Conservation (phyloP, 2,329 filamentous ascomycete species). For the Xylariaceae sp. region DNA sequence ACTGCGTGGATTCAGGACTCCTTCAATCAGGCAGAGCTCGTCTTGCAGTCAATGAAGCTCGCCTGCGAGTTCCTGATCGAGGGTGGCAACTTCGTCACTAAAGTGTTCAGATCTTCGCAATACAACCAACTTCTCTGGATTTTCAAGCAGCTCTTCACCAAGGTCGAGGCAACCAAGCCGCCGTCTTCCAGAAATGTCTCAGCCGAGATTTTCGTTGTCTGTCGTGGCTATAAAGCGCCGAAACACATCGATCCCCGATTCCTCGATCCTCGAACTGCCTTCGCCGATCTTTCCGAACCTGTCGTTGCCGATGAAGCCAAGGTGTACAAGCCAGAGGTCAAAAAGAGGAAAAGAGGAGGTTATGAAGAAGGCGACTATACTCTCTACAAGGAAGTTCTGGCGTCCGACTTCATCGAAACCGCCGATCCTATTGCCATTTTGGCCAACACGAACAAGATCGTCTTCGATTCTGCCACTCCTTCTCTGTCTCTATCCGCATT, state of each 20-base stretch:
- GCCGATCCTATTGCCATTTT: conserved; percentile 90
- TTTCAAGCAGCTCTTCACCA: conserved; percentile 91
- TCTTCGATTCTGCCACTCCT: conserved; percentile 75
- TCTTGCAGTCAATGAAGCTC: conserved; percentile 84
- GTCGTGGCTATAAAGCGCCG: conserved; percentile 89
- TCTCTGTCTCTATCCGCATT: conserved; percentile 85
- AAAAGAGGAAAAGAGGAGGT: conserved; percentile 96
- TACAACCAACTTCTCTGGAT: conserved; percentile 95
- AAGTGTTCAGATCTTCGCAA: conserved; percentile 95
- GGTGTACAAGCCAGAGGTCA: conserved; percentile 95
- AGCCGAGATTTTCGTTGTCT: conserved; percentile 98
- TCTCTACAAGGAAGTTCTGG: conserved; percentile 84
- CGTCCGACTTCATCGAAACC: conserved; percentile 92
- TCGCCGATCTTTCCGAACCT: conserved; percentile 82
- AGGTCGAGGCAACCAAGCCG: conserved; percentile 96
- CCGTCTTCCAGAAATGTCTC: conserved; percentile 94
- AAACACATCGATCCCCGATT: conserved; percentile 92
- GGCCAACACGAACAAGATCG: conserved; percentile 78
- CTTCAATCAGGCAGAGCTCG: conserved; percentile 93
- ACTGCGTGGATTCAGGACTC: conserved; percentile 98
- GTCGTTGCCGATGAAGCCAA: conserved; percentile 95
- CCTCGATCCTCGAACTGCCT: conserved; percentile 83
- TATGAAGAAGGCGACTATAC: conserved; percentile 96
- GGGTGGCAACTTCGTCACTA: conserved; percentile 92
- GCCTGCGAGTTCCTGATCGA: conserved; percentile 89